Percentiles rank a stretch among this genome's conserved stretches.
Evolutionary conservation across 1,284 basidiomycete species (phyloP).

Genomic region (Cutaneotrichosporon sp.): DNA sequence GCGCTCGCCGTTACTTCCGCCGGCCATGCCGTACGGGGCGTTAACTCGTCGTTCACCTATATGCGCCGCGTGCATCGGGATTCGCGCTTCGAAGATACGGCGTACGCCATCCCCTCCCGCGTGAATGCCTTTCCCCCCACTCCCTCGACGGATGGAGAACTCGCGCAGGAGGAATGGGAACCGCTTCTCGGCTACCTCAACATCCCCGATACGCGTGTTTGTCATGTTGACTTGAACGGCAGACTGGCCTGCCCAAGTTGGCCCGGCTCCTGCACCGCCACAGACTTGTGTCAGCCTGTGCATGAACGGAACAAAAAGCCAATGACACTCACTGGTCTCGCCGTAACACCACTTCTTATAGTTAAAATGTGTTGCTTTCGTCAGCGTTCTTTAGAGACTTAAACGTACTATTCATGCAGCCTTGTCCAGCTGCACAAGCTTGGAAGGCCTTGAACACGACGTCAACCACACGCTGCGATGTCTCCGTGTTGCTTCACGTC

Average conservation of each 20-base stretch:
- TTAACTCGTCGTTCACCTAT: constrained; percentile 28
- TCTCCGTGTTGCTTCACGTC: constrained; percentile 53
- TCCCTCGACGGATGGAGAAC: constrained; percentile 71
- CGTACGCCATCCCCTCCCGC: constrained; percentile 81
- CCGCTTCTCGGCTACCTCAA: constrained; percentile 49
- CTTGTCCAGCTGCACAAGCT: constrained; percentile 87
- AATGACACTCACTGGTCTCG: constrained; percentile 10
- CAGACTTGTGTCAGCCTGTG: constrained; percentile 52
- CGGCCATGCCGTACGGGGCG: constrained; percentile 30
- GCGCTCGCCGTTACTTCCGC: constrained; percentile 22
- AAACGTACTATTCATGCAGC: constrained; percentile 52
- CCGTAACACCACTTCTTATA: constrained; percentile 16
- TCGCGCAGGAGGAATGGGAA: constrained; percentile 79
- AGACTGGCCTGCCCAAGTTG: constrained; percentile 81
- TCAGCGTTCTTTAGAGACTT: no score
- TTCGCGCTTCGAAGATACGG: constrained; percentile 79
- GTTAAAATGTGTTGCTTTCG: not conserved
- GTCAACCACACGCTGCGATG: constrained; percentile 87
- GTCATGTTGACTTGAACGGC: constrained; percentile 60
- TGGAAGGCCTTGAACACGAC: constrained; percentile 89
- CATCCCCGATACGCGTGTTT: constrained; percentile 88
- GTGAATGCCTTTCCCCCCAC: constrained; percentile 72
- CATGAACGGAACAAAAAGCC: not conserved
- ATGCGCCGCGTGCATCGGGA: constrained; percentile 72
- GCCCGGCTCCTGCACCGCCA: constrained; percentile 87